Evolutionary conservation across 2,329 filamentous ascomycete species (phyloP).

Genomic region (Penicillium griseofulvum): DNA sequence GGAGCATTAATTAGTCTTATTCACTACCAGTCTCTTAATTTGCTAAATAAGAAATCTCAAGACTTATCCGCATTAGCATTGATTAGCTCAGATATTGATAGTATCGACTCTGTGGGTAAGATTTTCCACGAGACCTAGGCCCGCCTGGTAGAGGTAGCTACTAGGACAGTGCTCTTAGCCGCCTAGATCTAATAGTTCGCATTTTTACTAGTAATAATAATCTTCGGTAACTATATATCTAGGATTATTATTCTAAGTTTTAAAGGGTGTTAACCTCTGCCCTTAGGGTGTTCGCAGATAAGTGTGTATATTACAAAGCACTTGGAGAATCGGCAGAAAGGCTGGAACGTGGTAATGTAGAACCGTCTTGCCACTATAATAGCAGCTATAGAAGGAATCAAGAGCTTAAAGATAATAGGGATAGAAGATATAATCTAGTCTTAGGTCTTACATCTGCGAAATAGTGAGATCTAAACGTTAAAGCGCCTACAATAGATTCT

Average conservation of each 20-base stretch:
- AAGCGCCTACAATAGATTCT: background rate
- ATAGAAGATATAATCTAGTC: background rate
- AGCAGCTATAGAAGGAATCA: background rate
- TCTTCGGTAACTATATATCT: background rate
- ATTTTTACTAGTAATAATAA: background rate
- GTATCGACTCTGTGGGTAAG: background rate
- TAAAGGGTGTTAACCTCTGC: background rate
- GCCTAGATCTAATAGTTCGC: background rate
- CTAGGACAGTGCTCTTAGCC: background rate
- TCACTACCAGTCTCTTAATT: background rate
- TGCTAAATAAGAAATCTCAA: background rate
- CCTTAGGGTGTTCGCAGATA: constrained; percentile 1
- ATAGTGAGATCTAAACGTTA: background rate
- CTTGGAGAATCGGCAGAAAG: background rate
- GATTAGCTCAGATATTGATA: background rate
- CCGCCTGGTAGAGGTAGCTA: background rate
- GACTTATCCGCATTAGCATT: background rate
- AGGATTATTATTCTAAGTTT: too few relatives aligned
- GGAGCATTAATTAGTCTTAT: constrained; percentile 7
- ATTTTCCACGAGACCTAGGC: background rate
- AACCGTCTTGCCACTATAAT: background rate
- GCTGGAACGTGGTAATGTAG: constrained; percentile 1
- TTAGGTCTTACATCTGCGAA: background rate
- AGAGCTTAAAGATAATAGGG: constrained; percentile 6
- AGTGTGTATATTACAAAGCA: constrained; percentile 7